These are phyloP conservation scores for Saitozyma sp. DNA, from an alignment of 768 basidiomycete genomes.

Conservation along the genomic window DNA sequence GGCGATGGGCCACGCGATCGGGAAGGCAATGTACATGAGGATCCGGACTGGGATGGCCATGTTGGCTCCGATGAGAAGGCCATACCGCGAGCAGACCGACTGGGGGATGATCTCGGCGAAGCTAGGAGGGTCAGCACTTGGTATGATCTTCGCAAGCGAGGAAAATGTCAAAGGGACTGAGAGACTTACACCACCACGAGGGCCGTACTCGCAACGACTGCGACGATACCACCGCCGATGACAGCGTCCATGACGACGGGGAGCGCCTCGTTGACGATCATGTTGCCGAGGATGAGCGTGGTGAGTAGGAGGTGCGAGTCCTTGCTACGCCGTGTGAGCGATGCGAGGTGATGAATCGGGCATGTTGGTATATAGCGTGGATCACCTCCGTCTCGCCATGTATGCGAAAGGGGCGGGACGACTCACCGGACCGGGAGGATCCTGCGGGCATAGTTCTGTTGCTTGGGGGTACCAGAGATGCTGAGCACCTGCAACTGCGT, in stretches of 20 bases:
- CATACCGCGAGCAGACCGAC: conserved; percentile 86
- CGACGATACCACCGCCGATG: conserved; percentile 73
- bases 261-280: conserved; percentile 73
- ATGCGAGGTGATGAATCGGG: not conserved
- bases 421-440: conserved; percentile 74
- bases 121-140: conserved; percentile 53
- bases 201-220: conserved; percentile 77
- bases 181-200: conserved; percentile 79
- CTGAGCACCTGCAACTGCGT: conserved; percentile 85
- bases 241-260: conserved; percentile 79
- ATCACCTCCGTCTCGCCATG: no score
- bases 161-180: not conserved
- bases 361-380: no score
- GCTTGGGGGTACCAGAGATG: conserved; percentile 76
- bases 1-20: conserved; percentile 78
- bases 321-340: conserved; percentile 15
- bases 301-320: conserved; percentile 39
- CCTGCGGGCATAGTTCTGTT: conserved; percentile 75
- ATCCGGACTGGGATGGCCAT: conserved; percentile 71
- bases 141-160: no score
- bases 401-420: not conserved
- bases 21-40: conserved; percentile 69
- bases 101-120: conserved; percentile 92
- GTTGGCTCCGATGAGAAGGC: conserved; percentile 81
- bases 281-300: conserved; percentile 65